Evolutionary conservation across 2,329 filamentous ascomycete species (phyloP).

Genomic region (Penicillium carneum): DNA sequence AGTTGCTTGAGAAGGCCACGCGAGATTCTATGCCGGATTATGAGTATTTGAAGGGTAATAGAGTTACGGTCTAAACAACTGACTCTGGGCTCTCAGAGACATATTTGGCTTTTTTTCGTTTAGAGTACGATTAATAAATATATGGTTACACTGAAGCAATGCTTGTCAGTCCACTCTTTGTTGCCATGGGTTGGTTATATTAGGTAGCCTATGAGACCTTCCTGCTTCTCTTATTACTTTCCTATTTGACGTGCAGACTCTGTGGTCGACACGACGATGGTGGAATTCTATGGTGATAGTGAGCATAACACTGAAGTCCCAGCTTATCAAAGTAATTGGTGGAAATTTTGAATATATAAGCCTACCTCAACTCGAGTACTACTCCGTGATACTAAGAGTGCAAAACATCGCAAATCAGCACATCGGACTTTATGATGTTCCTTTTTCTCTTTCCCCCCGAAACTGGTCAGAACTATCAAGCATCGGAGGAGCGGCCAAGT

Average conservation of each 20-base stretch:
- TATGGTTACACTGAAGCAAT: background rate
- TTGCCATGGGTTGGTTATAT: background rate
- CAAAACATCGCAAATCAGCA: background rate
- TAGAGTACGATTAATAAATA: background rate
- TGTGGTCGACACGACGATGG: too few species aligned
- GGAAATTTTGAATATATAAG: too few species aligned
- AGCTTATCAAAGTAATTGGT: too few species aligned
- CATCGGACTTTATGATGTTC: background rate
- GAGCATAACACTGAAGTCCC: too few species aligned
- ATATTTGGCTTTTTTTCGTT: background rate
- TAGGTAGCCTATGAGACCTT: background rate
- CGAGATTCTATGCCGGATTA: slow-evolving; percentile 51
- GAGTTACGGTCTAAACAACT: slow-evolving; percentile 23
- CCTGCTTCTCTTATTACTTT: too few species aligned
- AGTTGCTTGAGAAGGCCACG: slow-evolving; percentile 39
- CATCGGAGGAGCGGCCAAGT: too few species aligned
- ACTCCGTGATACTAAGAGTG: background rate
- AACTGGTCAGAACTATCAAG: too few species aligned
- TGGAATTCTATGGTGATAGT: too few species aligned
- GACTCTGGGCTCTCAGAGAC: too few species aligned
- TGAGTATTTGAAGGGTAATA: slow-evolving; percentile 45
- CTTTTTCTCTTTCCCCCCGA: background rate
- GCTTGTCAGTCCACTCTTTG: background rate
- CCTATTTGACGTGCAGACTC: too few species aligned
- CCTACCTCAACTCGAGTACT: too few species aligned